Percentiles rank a stretch among this genome's conserved stretches.
phyloP scores from a whole-genome alignment of 768 basidiomycete genomes.

The Termitomyces sp. region DNA sequence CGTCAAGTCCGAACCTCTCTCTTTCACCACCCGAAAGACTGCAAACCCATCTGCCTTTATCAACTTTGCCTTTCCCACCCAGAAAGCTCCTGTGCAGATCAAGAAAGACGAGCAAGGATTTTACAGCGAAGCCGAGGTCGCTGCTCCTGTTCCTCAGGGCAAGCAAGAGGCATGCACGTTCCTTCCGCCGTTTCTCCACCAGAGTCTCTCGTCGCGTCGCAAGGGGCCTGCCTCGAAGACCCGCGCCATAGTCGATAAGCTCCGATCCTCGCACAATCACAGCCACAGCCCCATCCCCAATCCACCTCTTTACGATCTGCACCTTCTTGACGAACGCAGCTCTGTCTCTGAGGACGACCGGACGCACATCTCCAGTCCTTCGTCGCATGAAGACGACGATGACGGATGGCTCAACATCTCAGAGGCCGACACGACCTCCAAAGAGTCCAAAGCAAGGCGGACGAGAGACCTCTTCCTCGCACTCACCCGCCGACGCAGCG shows the following conservation, averaged over 20 bases:
- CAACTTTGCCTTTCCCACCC: slow-evolving; percentile 45
- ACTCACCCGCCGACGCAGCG: slow-evolving; percentile 33
- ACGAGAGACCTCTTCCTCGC: slow-evolving; percentile 38
- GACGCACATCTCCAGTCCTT: slow-evolving; percentile 24
- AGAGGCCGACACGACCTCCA: slow-evolving; percentile 15
- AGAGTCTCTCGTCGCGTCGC: slow-evolving; percentile 30
- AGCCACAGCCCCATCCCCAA: slow-evolving; percentile 28
- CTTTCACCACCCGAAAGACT: slow-evolving; percentile 15
- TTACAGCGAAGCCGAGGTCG: slow-evolving; percentile 35
- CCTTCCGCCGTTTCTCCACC: slow-evolving; percentile 45
- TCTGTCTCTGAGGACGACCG: slow-evolving; percentile 36
- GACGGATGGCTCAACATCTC: slow-evolving; percentile 40
- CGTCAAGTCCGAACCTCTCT: slow-evolving; percentile 17
- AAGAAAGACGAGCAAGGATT: slow-evolving; percentile 52
- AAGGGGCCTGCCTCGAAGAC: slow-evolving; percentile 47
- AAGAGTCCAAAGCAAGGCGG: slow-evolving; percentile 30
- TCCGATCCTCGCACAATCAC: slow-evolving; percentile 30
- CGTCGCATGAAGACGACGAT: slow-evolving; percentile 31
- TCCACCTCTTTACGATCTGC: slow-evolving; percentile 24
- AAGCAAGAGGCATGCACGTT: slow-evolving; percentile 26
- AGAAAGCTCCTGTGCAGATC: slow-evolving; percentile 35
- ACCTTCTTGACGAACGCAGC: slow-evolving; percentile 25
- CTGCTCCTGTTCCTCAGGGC: slow-evolving; percentile 23
- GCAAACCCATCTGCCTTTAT: slow-evolving; percentile 19
- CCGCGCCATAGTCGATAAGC: slow-evolving; percentile 51